Evolutionary conservation across 306 rosid genomes (phyloP), one percentile per base, ranked within the genome.

Genomic region (Glycyrrhiza uralensis): DNA sequence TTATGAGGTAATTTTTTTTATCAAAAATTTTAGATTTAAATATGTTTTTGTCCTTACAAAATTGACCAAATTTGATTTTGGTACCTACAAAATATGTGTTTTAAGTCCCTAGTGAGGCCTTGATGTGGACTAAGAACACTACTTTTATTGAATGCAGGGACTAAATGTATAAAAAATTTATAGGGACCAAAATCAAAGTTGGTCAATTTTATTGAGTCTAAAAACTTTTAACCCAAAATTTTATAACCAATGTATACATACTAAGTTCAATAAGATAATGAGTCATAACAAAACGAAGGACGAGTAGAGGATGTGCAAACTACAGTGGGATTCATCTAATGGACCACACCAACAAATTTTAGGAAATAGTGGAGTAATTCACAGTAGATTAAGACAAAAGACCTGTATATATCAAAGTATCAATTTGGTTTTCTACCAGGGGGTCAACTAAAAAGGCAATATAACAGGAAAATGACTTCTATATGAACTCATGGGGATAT

Each of bases 1-100:
- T 81, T 83, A 90, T 66, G 97, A 93, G 98, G 98, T 90, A 71
- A 74, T 55, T 62, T 2, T 23, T 39, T 67, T 65, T 30, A 8
- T 33, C 3, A 52, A 26, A 6, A 33, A n/a, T n/a, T n/a, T n/a
- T n/a, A n/a, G n/a, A n/a, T n/a, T n/a, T n/a, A n/a, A n/a, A n/a
- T n/a, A n/a, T n/a, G n/a, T n/a, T n/a, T n/a, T n/a, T n/a, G n/a
- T n/a, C n/a, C n/a, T n/a, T n/a, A n/a, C n/a, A n/a, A n/a, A n/a
- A n/a, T n/a, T n/a, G n/a, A n/a, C n/a, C n/a, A n/a, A n/a, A n/a
- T n/a, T n/a, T n/a, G n/a, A n/a, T n/a, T n/a, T n/a, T n/a, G n/a
- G n/a, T n/a, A n/a, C n/a, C n/a, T n/a, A n/a, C n/a, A n/a, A n/a
- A n/a, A n/a, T n/a, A n/a, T n/a, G n/a, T n/a, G n/a, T n/a, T n/a